A percentile compares a stretch with the other conserved stretches of the same genome.
phyloP scores from a whole-genome alignment of 805 yeast species.

The Jamesozyma lodderae region DNA sequence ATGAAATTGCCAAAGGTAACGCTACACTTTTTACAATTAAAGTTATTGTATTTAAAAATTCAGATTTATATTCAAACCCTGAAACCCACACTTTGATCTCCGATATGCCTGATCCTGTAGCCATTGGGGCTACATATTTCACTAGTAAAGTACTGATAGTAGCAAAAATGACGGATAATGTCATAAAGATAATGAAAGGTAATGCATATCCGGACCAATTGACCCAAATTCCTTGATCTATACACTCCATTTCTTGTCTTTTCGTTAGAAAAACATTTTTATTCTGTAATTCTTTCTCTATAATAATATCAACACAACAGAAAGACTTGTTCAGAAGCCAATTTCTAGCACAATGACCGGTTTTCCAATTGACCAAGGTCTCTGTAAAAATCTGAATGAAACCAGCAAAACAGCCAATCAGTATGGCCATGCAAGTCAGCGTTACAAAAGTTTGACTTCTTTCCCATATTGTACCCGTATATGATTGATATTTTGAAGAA shows the following conservation, averaged over 20 bases:
- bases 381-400: conserved; percentile 73
- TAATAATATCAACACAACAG: conserved; percentile 45
- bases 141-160: conserved; percentile 60
- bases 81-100: conserved; percentile 92
- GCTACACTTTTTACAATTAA: conserved; percentile 68
- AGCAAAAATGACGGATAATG: conserved; percentile 54
- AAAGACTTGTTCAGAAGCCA: conserved; percentile 65
- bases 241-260: conserved; percentile 39
- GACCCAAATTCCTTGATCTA: conserved; percentile 46
- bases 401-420: conserved; percentile 80
- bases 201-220: conserved; percentile 45
- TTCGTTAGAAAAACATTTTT: conserved; percentile 17
- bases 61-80: conserved; percentile 67
- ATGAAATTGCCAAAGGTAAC: conserved; percentile 82
- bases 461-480: conserved; percentile 17
- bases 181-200: conserved; percentile 50
- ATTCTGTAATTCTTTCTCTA: conserved; percentile 36
- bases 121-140: conserved; percentile 66
- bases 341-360: conserved; percentile 66
- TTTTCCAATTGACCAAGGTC: conserved; percentile 69
- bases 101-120: conserved; percentile 96
- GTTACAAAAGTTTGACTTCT: conserved; percentile 50
- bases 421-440: conserved; percentile 62
- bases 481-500: conserved; percentile 8
- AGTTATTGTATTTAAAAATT: conserved; percentile 68